phyloP scores from a whole-genome alignment of 208 protist species.

The Perkinsela sp. region DNA sequence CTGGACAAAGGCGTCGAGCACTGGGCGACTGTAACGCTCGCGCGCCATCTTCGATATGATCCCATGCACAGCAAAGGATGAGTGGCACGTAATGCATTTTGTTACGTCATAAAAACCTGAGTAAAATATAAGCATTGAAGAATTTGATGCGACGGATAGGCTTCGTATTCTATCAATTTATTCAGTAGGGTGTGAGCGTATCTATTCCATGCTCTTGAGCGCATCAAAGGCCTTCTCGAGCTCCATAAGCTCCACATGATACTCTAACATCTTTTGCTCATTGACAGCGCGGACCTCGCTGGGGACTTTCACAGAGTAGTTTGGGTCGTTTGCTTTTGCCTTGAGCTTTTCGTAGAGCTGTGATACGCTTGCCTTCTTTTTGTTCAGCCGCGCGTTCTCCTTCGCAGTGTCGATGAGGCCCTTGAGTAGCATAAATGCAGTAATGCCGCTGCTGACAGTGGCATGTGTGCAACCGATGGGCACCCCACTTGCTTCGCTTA shows the following conservation, averaged over 20 bases:
- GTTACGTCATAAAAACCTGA: too few relatives aligned
- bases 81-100: too few relatives aligned
- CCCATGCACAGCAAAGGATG: neutral
- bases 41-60: neutral
- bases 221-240: neutral
- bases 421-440: slow-evolving; percentile 53
- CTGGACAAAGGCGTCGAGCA: neutral
- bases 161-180: too few relatives aligned
- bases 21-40: neutral
- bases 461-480: slow-evolving; percentile 37
- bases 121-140: too few relatives aligned
- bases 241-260: neutral
- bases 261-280: slow-evolving; percentile 18
- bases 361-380: slow-evolving; percentile 26
- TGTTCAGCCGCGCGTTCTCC: slow-evolving; percentile 53
- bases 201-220: neutral
- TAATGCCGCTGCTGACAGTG: slow-evolving; percentile 38
- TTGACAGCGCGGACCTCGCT: slow-evolving; percentile 35
- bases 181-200: too few relatives aligned
- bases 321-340: slow-evolving; percentile 55
- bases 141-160: too few relatives aligned
- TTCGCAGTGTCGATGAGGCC: slow-evolving; percentile 62
- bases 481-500: slow-evolving; percentile 14
- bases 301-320: slow-evolving; percentile 65
- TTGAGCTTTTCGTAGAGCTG: slow-evolving; percentile 46